phyloP scores from a whole-genome alignment of 2,329 filamentous ascomycete genomes.

The Rhytidhysteron rufulum region DNA sequence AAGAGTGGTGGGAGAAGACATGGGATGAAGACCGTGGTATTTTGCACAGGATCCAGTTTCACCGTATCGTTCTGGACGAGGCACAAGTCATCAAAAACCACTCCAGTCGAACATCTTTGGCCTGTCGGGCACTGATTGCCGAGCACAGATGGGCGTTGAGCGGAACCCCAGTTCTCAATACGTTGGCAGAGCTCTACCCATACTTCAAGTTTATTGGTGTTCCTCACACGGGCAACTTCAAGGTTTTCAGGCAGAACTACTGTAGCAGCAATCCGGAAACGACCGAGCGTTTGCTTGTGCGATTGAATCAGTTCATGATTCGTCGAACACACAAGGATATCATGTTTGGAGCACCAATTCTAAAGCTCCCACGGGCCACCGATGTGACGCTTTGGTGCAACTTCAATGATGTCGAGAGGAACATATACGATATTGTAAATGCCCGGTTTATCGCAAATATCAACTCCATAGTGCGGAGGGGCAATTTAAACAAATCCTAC shows the following conservation, averaged over 20 bases:
- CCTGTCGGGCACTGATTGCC: slow-evolving; percentile 41
- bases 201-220: slow-evolving; percentile 46
- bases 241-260: slow-evolving; percentile 44
- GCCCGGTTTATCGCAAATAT: slow-evolving; percentile 41
- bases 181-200: slow-evolving; percentile 26
- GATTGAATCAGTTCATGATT: slow-evolving; percentile 48
- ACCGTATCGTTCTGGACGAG: slow-evolving; percentile 56
- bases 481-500: slow-evolving; percentile 30
- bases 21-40: slow-evolving; percentile 30
- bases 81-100: slow-evolving; percentile 55
- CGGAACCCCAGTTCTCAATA: slow-evolving; percentile 41
- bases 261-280: slow-evolving; percentile 28
- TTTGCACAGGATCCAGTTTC: slow-evolving; percentile 32
- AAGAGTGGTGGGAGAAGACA: slow-evolving; percentile 33
- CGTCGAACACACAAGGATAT: slow-evolving; percentile 52
- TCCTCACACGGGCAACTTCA: slow-evolving; percentile 37
- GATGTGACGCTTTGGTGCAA: slow-evolving; percentile 41
- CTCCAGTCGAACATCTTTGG: slow-evolving; percentile 37
- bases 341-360: slow-evolving; percentile 51
- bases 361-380: slow-evolving; percentile 50
- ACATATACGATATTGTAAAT: slow-evolving; percentile 52
- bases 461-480: slow-evolving; percentile 26
- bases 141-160: slow-evolving; percentile 41
- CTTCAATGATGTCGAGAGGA: slow-evolving; percentile 51
- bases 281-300: slow-evolving; percentile 31